A percentile compares a stretch with the other conserved stretches of the same genome.
phyloP scores from a whole-genome alignment of 768 basidiomycete genomes.

The Pisolithus marmoratus region DNA sequence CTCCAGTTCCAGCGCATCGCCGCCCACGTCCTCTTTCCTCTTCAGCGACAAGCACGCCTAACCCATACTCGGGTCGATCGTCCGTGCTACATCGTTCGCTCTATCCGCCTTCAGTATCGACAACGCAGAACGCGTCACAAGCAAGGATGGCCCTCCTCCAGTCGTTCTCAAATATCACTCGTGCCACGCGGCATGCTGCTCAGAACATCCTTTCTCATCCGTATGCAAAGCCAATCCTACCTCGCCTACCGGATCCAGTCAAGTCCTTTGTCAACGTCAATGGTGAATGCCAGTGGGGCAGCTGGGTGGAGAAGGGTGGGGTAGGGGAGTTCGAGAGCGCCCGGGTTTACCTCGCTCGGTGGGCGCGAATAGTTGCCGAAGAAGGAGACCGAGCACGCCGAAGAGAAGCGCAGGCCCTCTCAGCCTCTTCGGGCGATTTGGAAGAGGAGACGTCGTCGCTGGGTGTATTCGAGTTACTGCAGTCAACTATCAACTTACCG shows the following conservation, averaged over 20 bases:
- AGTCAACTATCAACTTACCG: slow-evolving; percentile 73
- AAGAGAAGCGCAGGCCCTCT: slow-evolving; percentile 67
- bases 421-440: slow-evolving; percentile 41
- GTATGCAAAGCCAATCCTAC: slow-evolving; percentile 91
- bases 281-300: slow-evolving; percentile 90
- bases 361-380: slow-evolving; percentile 97
- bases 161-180: slow-evolving; percentile 91
- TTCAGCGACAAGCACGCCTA: slow-evolving; percentile 29
- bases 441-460: slow-evolving; percentile 66
- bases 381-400: slow-evolving; percentile 89
- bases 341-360: slow-evolving; percentile 90
- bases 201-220: slow-evolving; percentile 95
- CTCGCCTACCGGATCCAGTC: slow-evolving; percentile 93
- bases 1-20: slow-evolving; percentile 79
- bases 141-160: slow-evolving; percentile 82
- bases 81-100: slow-evolving; percentile 81
- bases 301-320: slow-evolving; percentile 89
- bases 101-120: slow-evolving; percentile 44
- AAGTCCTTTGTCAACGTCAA: slow-evolving; percentile 82
- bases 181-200: slow-evolving; percentile 87
- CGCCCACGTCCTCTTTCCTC: slow-evolving; percentile 61
- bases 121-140: slow-evolving; percentile 54
- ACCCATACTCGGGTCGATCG: slow-evolving; percentile 59
- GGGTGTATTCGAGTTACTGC: slow-evolving; percentile 84
- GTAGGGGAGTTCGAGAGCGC: slow-evolving; percentile 97